Conservation (phyloP, 257 asterid genomes). For the Solanum arcanum region DNA sequence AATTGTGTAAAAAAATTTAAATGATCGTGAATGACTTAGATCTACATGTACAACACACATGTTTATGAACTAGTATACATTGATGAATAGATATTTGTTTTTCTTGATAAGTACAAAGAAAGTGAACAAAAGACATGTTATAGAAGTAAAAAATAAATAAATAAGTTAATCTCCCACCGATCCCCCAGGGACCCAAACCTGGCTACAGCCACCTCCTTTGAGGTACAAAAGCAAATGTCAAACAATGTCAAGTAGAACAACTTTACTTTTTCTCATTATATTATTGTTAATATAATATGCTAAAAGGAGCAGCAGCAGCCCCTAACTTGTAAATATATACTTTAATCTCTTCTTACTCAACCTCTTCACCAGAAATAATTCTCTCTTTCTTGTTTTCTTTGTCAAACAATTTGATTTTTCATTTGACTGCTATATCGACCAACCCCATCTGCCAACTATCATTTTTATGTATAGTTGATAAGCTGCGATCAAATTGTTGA, state of each 20-base stretch:
- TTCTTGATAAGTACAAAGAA: background rate
- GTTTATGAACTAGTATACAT: background rate
- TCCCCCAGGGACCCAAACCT: background rate
- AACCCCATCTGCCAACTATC: background rate
- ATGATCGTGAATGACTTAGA: no score
- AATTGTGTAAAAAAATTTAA: no score
- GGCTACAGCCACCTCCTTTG: background rate
- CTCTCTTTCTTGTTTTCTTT: background rate
- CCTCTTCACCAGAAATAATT: slow-evolving; percentile 1
- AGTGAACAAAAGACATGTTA: background rate
- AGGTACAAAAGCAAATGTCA: background rate
- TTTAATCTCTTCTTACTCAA: slow-evolving; percentile 20
- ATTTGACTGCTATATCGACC: background rate
- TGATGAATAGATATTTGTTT: background rate
- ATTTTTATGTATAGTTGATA: background rate
- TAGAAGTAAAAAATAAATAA: background rate
- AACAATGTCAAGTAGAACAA: background rate
- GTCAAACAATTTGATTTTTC: background rate
- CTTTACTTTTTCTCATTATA: background rate
- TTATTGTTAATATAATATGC: background rate
- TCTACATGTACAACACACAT: background rate
- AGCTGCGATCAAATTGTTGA: background rate
- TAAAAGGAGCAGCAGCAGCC: background rate
- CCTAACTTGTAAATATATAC: background rate
- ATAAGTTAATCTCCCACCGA: background rate